Evolutionary conservation across 2,329 filamentous ascomycete genomes (phyloP), one percentile per base, ranked within the genome.

Genomic region (Apiospora hydei): DNA sequence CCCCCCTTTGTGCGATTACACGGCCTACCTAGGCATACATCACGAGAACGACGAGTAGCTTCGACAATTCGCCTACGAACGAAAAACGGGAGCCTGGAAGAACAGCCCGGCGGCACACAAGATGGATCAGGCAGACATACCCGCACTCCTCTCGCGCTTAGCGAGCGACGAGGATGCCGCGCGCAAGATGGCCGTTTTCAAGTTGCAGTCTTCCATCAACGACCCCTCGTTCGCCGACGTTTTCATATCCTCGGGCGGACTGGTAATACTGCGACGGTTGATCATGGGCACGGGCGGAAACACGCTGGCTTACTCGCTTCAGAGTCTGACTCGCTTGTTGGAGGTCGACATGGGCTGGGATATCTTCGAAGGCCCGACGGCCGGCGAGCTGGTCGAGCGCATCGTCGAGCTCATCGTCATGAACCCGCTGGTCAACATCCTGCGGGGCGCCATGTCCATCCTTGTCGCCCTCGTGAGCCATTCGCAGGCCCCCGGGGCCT

Each of bases 291-390:
- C 95, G 43, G 93, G 90, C 72, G 96, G 96, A 72, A 99, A 99
- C 83, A 98, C 96, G 0, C 87, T 99, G 80, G 96, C 96, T 73
- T 99, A 99, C 84, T 94, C 95, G 74, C 87, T 99, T 73, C 96
- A 97, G 76, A 96, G 94, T 78, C 88, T 98, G 77, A 94, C 92
- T 72, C 90, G 95, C 71, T 84, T 99, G 73, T 87, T 99, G 74
- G 96, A 99, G 84, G 93, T 98, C 51, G 96, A 98, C 84, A 98
- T 98, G 89, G 96, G 96, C 72, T 99, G 96, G 96, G 95, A 98
- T 75, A 90, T 93, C 73, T 93, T 95, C 78, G 91, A 93, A 78
- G 86, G 88, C 1, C 83, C 88, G 24, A 85, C 86, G 7, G 85
- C 89, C 21, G 87, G 90, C 72, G 92, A 94, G 77, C 85, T 96